Evolutionary conservation across 202 grass and related monocot genomes (phyloP), one percentile per base, ranked within the genome.

Genomic region (Panicum virgatum): DNA sequence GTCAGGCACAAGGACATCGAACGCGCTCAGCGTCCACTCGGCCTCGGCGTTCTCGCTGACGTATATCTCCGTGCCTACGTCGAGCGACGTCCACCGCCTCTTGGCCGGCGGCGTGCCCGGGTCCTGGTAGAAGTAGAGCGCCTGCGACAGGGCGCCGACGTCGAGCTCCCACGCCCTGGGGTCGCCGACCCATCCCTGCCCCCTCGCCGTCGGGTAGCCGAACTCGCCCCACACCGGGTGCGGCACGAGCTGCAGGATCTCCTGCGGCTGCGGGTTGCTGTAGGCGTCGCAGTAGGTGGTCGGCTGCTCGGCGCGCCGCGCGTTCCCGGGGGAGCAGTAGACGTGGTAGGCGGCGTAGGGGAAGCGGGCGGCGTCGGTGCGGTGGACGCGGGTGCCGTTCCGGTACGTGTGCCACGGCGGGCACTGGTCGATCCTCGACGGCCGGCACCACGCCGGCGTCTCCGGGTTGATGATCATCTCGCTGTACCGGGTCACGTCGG

Each of bases 381-480:
- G 94, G 84, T 88, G 89, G 27, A 97, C 88, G 22, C 79, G 83
- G 1, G 81, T 97, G 45, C 94, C 94, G 40, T 97, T 94, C 22
- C 86, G 84, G 76, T 94, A 97, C 15, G 91, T 92, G 90, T 97
- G 94, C 89, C 93, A 94, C 5, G 94, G 90, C 36, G 94, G 94
- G 78, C 94, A 97, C 86, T 92, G 63, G 43, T 90, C 69, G 9
- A 69, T 6, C 9, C 84, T 69, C 53, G 72, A 59, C 6, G 88
- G 90, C 5, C 16, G 4, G 86, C 94, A 97, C 92, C 94, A 97
- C 1, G 86, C 23, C 37, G 78, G 56, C 2, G 86, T 92, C 6
- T 81, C 84, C 3, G 92, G 94, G 88, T 97, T 97, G 72, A 97
- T 92, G 83, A 97, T 92, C 94, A 97, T 97, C 88, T 97, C 94